Conservation (phyloP, 1,139 yeast species). For the Blastobotrys elegans region DNA sequence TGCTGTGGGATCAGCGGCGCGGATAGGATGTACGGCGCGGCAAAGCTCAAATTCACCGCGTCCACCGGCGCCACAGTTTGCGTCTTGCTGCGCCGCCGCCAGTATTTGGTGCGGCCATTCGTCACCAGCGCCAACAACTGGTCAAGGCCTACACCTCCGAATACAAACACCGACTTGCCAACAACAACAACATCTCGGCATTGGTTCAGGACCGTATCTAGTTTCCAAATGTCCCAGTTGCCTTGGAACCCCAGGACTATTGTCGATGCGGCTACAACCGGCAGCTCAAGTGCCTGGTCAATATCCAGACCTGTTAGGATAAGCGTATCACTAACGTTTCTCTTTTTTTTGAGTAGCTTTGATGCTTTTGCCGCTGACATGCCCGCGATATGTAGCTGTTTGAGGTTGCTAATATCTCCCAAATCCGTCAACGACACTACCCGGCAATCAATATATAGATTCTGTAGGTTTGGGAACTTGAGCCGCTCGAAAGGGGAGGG, state of each 20-base stretch:
- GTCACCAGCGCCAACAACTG: background rate
- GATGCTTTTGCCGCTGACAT: background rate
- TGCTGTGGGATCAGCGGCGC: constrained; percentile 8
- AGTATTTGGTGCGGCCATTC: background rate
- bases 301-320: background rate
- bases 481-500: constrained; percentile 8
- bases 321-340: background rate
- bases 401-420: background rate
- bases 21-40: background rate
- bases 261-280: background rate
- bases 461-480: constrained; percentile 5
- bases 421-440: background rate
- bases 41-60: constrained; percentile 4
- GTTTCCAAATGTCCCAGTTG: background rate
- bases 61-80: background rate
- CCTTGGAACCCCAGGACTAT: constrained; percentile 6
- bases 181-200: background rate
- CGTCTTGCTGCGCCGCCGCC: background rate
- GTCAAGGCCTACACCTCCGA: constrained; percentile 1
- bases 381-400: constrained; percentile 1
- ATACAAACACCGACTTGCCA: background rate
- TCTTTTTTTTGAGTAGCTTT: background rate
- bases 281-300: background rate
- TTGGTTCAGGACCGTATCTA: background rate
- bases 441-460: constrained; percentile 6